Percentiles rank a stretch among this genome's conserved stretches.
phyloP scores from a whole-genome alignment of 108 stramenopile species.

The Pseudonitzschia multiseries region DNA sequence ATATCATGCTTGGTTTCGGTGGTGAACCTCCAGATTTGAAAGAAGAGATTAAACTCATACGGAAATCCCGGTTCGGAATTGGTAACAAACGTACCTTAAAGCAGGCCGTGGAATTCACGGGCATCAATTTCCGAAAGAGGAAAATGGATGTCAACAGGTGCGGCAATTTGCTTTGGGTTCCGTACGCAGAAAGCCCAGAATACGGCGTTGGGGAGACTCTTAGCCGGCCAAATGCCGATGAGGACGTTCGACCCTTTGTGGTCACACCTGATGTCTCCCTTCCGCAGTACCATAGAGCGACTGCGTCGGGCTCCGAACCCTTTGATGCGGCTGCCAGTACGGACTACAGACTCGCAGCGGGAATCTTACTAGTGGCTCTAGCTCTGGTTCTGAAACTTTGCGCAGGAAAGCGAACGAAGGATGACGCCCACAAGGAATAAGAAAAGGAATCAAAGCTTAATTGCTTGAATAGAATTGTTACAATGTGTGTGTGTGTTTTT shows the following conservation, averaged over 20 bases:
- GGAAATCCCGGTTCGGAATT: constrained; percentile 57
- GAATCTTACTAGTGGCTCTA: not conserved
- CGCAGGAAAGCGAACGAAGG: constrained; percentile 2
- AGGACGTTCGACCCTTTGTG: constrained; percentile 6
- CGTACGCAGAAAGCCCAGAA: constrained; percentile 44
- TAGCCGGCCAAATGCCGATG: constrained; percentile 8
- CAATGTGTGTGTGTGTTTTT: too few relatives aligned
- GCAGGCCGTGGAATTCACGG: constrained; percentile 74
- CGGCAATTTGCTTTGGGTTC: constrained; percentile 85
- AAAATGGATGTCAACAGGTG: constrained; percentile 63
- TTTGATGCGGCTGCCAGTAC: not conserved
- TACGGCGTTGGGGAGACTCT: constrained; percentile 29
- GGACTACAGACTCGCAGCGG: constrained; percentile 9
- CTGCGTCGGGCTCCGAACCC: not conserved
- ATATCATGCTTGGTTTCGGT: constrained; percentile 68
- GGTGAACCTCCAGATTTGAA: not conserved
- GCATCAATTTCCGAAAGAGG: constrained; percentile 56
- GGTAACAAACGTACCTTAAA: constrained; percentile 71
- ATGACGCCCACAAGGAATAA: constrained; percentile 10
- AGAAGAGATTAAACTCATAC: constrained; percentile 36
- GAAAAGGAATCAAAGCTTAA: too few relatives aligned
- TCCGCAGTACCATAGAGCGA: not conserved
- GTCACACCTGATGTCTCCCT: not conserved
- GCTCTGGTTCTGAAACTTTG: not conserved
- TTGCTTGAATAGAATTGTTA: too few relatives aligned